Percentiles rank a stretch among this genome's conserved stretches.
These are phyloP conservation scores for Malbranchea zuffiana DNA, from an alignment of 2,329 filamentous ascomycete species.

Conservation along the genomic window DNA sequence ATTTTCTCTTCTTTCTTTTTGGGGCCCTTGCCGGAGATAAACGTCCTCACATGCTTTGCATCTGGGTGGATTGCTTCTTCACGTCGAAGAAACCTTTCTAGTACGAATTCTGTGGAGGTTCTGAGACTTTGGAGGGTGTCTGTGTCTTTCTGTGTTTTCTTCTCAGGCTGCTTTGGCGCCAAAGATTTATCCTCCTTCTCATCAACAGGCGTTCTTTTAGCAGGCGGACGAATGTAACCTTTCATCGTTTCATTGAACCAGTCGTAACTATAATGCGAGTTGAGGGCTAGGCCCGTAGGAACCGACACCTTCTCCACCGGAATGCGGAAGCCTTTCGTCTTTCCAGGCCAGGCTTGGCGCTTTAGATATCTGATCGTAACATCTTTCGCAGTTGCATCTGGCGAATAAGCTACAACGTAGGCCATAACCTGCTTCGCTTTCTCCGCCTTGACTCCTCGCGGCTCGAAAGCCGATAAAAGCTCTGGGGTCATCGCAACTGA, in stretches of 20 bases:
- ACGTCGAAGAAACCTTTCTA: conserved; percentile 76
- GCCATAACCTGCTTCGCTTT: conserved; percentile 80
- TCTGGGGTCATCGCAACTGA: conserved; percentile 62
- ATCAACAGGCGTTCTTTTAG: conserved; percentile 57
- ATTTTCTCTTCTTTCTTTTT: conserved; percentile 68
- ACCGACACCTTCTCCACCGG: conserved; percentile 69
- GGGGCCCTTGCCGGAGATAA: conserved; percentile 63
- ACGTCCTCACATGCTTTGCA: conserved; percentile 60
- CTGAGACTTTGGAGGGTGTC: conserved; percentile 86
- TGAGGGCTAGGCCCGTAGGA: conserved; percentile 65
- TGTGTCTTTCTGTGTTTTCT: conserved; percentile 61
- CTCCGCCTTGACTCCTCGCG: conserved; percentile 71
- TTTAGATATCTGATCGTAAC: conserved; percentile 86
- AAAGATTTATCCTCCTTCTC: conserved; percentile 74
- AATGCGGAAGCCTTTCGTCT: conserved; percentile 76
- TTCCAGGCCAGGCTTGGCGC: conserved; percentile 68
- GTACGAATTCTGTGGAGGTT: conserved; percentile 68
- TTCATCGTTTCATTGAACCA: conserved; percentile 80
- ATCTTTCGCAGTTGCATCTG: conserved; percentile 84
- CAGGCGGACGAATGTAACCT: conserved; percentile 50
- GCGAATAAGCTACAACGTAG: conserved; percentile 73
- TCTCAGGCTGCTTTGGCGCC: conserved; percentile 59
- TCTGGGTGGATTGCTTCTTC: conserved; percentile 73
- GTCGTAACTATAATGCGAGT: conserved; percentile 65
- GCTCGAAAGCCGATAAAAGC: conserved; percentile 63